phyloP scores from a whole-genome alignment of 2,329 filamentous ascomycete species.

The Sporothrix phasma region DNA sequence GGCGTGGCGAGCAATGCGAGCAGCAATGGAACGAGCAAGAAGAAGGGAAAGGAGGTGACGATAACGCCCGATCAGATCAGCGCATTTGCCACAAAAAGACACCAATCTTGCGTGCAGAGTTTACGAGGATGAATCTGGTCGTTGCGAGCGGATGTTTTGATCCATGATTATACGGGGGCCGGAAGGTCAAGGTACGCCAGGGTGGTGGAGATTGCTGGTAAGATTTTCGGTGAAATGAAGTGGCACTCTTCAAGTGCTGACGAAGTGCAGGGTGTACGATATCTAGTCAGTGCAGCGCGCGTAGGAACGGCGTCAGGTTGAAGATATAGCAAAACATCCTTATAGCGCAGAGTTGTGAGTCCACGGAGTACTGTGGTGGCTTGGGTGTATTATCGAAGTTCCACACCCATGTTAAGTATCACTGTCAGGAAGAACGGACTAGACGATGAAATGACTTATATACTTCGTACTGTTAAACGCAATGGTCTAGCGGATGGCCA shows the following conservation, averaged over 20 bases:
- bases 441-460: no score
- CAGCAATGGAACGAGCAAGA: slow-evolving; percentile 40
- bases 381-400: no score
- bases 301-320: neutral
- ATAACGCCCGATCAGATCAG: slow-evolving; percentile 90
- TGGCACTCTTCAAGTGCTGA: neutral
- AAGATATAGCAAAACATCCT: no score
- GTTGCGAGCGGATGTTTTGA: slow-evolving; percentile 69
- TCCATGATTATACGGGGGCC: slow-evolving; percentile 28
- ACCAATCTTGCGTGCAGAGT: slow-evolving; percentile 84
- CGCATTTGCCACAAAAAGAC: slow-evolving; percentile 90
- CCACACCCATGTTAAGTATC: no score
- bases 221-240: neutral
- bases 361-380: neutral
- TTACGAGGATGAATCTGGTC: slow-evolving; percentile 91
- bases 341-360: neutral
- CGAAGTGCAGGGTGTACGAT: neutral
- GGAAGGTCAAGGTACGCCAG: neutral
- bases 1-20: slow-evolving; percentile 25
- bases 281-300: neutral
- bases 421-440: no score
- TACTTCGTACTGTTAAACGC: no score
- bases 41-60: slow-evolving; percentile 81
- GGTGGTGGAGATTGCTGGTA: neutral
- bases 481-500: no score